Conservation (phyloP, 176 grass and related monocot species). For the Zea mays region DNA sequence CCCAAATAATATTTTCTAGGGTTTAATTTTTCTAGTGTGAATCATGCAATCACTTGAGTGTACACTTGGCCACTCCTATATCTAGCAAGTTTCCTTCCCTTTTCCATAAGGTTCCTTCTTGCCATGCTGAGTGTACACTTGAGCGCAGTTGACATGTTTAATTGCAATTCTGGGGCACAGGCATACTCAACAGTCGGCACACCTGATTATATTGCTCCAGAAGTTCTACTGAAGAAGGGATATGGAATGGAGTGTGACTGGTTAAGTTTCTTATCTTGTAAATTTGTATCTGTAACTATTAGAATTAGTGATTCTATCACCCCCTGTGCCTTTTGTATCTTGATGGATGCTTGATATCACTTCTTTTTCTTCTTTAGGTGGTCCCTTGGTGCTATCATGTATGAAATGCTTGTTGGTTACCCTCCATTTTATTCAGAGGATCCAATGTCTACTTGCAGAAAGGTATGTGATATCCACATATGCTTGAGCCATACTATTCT, state of each 20-base stretch:
- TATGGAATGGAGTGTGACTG: conserved; percentile 99
- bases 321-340: conserved; percentile 27
- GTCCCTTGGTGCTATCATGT: conserved; percentile 99
- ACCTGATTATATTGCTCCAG: conserved; percentile 99
- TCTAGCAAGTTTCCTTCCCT: neutral
- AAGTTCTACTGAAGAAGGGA: conserved; percentile 98
- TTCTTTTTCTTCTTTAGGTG: conserved; percentile 61
- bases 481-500: neutral
- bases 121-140: neutral
- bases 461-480: conserved; percentile 46
- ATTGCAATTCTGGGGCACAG: conserved; percentile 44
- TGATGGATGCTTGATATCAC: conserved; percentile 55
- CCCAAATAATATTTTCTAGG: conserved; percentile 31
- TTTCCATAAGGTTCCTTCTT: conserved; percentile 11
- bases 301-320: conserved; percentile 16
- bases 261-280: conserved; percentile 53
- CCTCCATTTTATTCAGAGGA: conserved; percentile 99
- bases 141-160: conserved; percentile 1
- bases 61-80: conserved; percentile 8
- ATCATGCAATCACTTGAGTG: conserved; percentile 10
- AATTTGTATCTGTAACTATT: conserved; percentile 15
- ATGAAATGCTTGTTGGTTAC: conserved; percentile 99
- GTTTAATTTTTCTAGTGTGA: conserved; percentile 18
- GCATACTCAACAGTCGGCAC: conserved; percentile 98
- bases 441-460: conserved; percentile 97